Evolutionary conservation across 495 filamentous ascomycete species (phyloP), one percentile per base, ranked within the genome.

Genomic region (Mycothermus thermophilus): DNA sequence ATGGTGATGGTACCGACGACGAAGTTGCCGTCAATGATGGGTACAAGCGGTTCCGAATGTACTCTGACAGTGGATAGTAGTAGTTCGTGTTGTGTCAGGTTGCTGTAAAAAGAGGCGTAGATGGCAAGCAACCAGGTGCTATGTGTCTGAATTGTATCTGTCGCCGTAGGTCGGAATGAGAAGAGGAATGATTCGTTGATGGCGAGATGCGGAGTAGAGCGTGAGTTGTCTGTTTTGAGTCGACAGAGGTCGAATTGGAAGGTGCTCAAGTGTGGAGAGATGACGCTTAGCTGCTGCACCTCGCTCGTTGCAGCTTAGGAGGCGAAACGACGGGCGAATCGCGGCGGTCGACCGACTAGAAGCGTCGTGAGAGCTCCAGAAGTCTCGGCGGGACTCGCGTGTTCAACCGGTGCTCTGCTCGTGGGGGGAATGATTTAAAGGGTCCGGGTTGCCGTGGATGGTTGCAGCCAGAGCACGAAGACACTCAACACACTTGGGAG

Each of bases 401-500:
- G 20, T 20, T 6, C 22, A 27, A n/a, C n/a, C n/a, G n/a, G n/a
- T n/a, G n/a, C n/a, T n/a, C n/a, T n/a, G n/a, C n/a, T n/a, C n/a
- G n/a, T n/a, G n/a, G n/a, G n/a, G n/a, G n/a, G n/a, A n/a, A n/a
- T n/a, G n/a, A n/a, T n/a, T n/a, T n/a, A n/a, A n/a, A n/a, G n/a
- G n/a, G n/a, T n/a, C n/a, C n/a, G n/a, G n/a, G n/a, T n/a, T n/a
- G n/a, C n/a, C n/a, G n/a, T n/a, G n/a, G n/a, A n/a, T n/a, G n/a
- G n/a, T n/a, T n/a, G n/a, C 24, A 26, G 24, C 24, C 24, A 24
- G 24, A 26, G 24, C 12, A 3, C 4, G 24, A 37, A 19, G 12
- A 37, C 27, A 22, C n/a, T n/a, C n/a, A 30, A 33, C 26, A 34
- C 35, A 38, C 47, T 50, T 48, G 35, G 44, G 38, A 37, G 35